Base-by-base conservation (phyloP, 2,329 filamentous ascomycete genomes). In the Cladosporium sp. region DNA sequence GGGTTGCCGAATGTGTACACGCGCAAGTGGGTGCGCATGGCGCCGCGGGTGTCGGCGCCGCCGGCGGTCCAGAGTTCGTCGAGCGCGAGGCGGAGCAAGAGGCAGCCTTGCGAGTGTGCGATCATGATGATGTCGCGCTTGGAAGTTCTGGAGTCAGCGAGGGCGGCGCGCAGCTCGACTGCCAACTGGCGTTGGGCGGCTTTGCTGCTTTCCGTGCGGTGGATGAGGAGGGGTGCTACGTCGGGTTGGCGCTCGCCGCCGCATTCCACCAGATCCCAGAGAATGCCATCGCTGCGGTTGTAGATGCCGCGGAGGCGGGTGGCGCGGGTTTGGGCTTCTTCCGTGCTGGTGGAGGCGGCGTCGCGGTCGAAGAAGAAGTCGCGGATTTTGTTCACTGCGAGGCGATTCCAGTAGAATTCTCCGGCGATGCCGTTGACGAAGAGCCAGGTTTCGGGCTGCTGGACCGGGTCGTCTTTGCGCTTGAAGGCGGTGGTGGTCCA, bases 31-130 rank as follows among this genome's bases (percentile, higher is more conserved):
- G 38, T 7, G 6, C 8, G 18, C 45, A 48, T 48, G 11, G 24
- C 37, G 5, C 3, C 37, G 19, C 18, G 38, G 13, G 34, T 12
- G 37, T 34, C 18, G n/a, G 11, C 18, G 11, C 34, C 3, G 7
- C 27, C 8, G 37, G 22, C 37, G 17, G 24, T 8, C 17, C 20
- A 34, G 13, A 48, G 32, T 13, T 48, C 24, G 24, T 48, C 45
- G 24, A 48, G 24, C 5, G 37, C 11, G 9, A 48, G 45, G 27
- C 45, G 45, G 2, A 41, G 37, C 6, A 48, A 27, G 3, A 48
- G 45, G 13, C 45, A 48, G 37, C 45, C 45, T 48, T 48, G 45
- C 8, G 45, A 48, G 45, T 48, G 45, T n/a, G 45, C 45, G 36
- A 48, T 41, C 45, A 48, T 48, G 37, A 48, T 34, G 17, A 48